Conservation (phyloP, 768 basidiomycete species). For the Suillus fuscotomentosus region DNA sequence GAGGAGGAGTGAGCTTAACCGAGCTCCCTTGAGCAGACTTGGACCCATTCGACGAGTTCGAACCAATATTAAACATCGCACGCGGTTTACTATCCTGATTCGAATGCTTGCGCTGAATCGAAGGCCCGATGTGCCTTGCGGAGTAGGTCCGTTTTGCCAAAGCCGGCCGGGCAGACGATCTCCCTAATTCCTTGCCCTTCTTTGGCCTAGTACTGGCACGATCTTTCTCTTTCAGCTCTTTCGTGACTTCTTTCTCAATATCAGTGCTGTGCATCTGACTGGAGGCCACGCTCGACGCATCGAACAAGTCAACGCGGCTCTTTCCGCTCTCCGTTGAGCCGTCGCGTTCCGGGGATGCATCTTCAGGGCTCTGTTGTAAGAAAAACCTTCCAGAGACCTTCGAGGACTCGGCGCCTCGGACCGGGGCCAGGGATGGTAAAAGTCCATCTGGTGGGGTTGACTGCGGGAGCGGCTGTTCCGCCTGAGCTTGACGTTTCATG, state of each 20-base stretch:
- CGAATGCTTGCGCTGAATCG: constrained; percentile 27
- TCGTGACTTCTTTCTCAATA: constrained; percentile 19
- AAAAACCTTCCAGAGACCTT: constrained; percentile 41
- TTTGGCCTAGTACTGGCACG: constrained; percentile 20
- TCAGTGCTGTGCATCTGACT: constrained; percentile 24
- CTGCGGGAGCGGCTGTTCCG: constrained; percentile 17
- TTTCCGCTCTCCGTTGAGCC: constrained; percentile 32
- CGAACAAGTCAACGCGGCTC: constrained; percentile 31
- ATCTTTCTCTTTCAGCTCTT: constrained; percentile 16
- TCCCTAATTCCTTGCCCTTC: constrained; percentile 33
- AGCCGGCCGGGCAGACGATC: constrained; percentile 25
- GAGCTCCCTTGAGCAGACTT: constrained; percentile 23
- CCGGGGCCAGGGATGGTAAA: constrained; percentile 6
- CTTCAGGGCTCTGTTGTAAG: constrained; percentile 42
- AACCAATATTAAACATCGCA: constrained; percentile 57
- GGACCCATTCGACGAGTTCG: constrained; percentile 53
- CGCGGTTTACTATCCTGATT: constrained; percentile 18
- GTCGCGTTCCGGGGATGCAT: constrained; percentile 35
- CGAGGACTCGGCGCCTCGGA: constrained; percentile 12
- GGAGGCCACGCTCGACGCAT: constrained; percentile 36
- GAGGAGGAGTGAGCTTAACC: constrained; percentile 13
- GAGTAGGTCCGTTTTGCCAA: constrained; percentile 27
- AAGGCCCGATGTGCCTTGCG: constrained; percentile 26
- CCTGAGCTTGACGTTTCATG: constrained; percentile 17
- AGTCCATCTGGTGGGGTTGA: constrained; percentile 8